Evolutionary conservation across 2,329 filamentous ascomycete genomes (phyloP).

Genomic region (Curvularia lunata): DNA sequence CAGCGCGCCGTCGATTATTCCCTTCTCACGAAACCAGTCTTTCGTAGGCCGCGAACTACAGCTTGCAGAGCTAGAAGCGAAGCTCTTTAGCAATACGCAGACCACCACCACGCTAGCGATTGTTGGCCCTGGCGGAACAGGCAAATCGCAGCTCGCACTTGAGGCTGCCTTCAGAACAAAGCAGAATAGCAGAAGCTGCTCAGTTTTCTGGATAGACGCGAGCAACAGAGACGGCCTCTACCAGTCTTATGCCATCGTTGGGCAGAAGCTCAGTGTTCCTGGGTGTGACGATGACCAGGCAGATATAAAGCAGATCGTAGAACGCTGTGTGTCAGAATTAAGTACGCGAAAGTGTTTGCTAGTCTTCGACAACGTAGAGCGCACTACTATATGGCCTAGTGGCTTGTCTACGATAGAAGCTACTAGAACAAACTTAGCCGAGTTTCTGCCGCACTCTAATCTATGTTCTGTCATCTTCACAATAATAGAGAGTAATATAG

Average conservation of each 20-base stretch:
- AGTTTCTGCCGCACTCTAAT: constrained; percentile 1
- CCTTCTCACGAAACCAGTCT: no score
- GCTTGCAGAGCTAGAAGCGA: no score
- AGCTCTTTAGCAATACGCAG: no score
- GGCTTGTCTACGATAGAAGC: constrained; percentile 7
- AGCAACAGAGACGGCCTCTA: constrained; percentile 50
- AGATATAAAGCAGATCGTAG: constrained; percentile 21
- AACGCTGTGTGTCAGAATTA: constrained; percentile 3
- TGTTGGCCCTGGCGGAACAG: no score
- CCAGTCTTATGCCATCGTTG: constrained; percentile 39
- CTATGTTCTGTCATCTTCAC: constrained; percentile 9
- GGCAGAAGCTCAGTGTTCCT: constrained; percentile 38
- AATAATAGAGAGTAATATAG: constrained; percentile 12
- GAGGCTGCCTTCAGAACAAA: constrained; percentile 49
- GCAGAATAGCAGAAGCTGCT: constrained; percentile 45
- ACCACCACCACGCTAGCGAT: no score
- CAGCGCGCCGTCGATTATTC: no score
- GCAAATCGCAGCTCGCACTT: no score
- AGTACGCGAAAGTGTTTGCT: constrained; percentile 15
- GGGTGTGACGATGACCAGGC: constrained; percentile 16
- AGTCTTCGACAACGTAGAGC: constrained; percentile 36
- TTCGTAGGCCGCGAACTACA: no score
- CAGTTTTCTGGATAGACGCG: constrained; percentile 56
- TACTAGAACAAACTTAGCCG: not conserved
- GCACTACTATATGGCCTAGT: constrained; percentile 9